Conservation (phyloP, 805 yeast genomes). For the Metschnikowia reukaufii region DNA sequence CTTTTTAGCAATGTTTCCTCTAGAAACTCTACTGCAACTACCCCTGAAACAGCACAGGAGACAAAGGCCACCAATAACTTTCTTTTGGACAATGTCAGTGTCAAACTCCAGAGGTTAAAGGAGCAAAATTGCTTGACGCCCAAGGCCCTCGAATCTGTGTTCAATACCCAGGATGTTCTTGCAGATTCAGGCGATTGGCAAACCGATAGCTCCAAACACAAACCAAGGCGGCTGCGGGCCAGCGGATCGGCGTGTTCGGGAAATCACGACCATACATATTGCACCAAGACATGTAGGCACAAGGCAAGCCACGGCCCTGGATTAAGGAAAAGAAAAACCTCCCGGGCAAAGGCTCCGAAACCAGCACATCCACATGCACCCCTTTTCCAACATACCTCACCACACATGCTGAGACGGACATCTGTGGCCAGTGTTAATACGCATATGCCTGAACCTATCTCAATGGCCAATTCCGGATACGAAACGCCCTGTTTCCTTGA, state of each 20-base stretch:
- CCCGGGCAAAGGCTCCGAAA: conserved; percentile 49
- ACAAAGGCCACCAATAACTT: background rate
- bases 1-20: conserved; percentile 13
- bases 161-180: conserved; percentile 31
- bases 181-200: conserved; percentile 18
- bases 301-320: conserved; percentile 8
- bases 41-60: conserved; percentile 10
- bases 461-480: background rate
- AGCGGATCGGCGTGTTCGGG: no score
- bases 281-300: conserved; percentile 3
- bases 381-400: background rate
- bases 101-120: conserved; percentile 19
- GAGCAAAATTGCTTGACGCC: conserved; percentile 23
- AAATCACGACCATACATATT: background rate
- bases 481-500: conserved; percentile 7
- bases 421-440: background rate
- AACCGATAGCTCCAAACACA: conserved; percentile 1
- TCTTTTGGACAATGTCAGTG: conserved; percentile 19
- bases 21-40: conserved; percentile 11
- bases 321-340: conserved; percentile 3
- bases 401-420: background rate
- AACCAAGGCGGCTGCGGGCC: conserved; percentile 2
- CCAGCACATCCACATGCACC: conserved; percentile 1
- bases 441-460: background rate
- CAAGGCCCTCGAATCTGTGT: conserved; percentile 27